Evolutionary conservation across 805 yeast genomes (phyloP).

Genomic region (Citeromyces matritensis): DNA sequence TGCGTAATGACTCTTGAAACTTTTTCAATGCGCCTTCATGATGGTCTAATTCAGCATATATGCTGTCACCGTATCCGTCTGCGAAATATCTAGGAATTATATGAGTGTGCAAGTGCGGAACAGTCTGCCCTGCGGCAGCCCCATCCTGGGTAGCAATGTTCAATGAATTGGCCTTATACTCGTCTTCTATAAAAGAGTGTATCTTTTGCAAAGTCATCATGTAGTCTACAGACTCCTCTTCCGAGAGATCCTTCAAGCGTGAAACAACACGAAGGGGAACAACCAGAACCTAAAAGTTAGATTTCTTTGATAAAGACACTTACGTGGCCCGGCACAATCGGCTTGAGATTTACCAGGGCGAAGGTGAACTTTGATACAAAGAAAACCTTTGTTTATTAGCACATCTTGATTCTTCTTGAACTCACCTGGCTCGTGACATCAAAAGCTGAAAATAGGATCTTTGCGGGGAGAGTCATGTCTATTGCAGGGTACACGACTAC

Average conservation of each 20-base stretch:
- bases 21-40: conserved; percentile 29
- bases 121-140: conserved; percentile 89
- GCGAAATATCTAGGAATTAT: conserved; percentile 68
- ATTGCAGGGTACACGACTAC: too few relatives aligned
- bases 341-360: conserved; percentile 85
- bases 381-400: conserved; percentile 7
- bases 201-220: conserved; percentile 62
- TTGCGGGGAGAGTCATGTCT: conserved; percentile 1
- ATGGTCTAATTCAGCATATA: conserved; percentile 52
- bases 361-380: conserved; percentile 38
- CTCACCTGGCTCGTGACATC: conserved; percentile 41
- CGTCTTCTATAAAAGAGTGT: conserved; percentile 46
- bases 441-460: conserved; percentile 32
- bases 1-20: conserved; percentile 14
- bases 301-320: conserved; percentile 1
- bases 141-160: conserved; percentile 96
- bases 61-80: conserved; percentile 51
- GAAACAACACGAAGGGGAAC: conserved; percentile 66
- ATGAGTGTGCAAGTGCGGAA: conserved; percentile 92
- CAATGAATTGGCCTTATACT: conserved; percentile 67
- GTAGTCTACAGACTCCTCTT: conserved; percentile 64
- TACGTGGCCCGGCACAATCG: conserved; percentile 86
- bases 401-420: not conserved
- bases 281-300: conserved; percentile 29
- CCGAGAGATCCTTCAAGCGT: conserved; percentile 52